Conservation (phyloP, 345 rosid species). For the Clausena lansium region DNA sequence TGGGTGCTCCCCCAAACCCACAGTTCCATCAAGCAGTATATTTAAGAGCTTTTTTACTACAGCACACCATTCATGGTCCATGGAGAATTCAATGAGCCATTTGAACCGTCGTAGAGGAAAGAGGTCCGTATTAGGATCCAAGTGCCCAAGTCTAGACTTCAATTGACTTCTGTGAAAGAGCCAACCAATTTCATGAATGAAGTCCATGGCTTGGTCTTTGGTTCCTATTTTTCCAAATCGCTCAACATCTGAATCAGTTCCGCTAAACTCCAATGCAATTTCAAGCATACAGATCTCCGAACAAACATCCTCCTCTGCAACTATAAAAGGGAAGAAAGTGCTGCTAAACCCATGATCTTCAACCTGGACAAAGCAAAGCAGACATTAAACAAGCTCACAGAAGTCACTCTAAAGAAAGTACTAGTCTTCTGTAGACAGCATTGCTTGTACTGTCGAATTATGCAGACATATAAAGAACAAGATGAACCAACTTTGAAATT, state of each 20-base stretch:
- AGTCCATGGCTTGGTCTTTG: conserved; percentile 78
- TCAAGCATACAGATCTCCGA: conserved; percentile 85
- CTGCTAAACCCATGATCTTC: conserved; percentile 87
- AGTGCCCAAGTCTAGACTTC: conserved; percentile 51
- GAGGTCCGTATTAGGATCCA: conserved; percentile 57
- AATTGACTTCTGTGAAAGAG: conserved; percentile 83
- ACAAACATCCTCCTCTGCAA: conserved; percentile 82
- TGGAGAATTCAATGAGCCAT: conserved; percentile 90
- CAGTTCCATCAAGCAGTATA: conserved; percentile 61
- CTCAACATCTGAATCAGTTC: conserved; percentile 40
- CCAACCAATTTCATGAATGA: conserved; percentile 98
- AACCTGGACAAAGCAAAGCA: conserved; percentile 55
- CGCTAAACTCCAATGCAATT: conserved; percentile 54
- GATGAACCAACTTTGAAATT: background rate
- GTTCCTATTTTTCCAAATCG: conserved; percentile 36
- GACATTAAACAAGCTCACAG: conserved; percentile 6
- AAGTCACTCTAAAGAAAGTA: conserved; percentile 8
- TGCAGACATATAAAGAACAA: background rate
- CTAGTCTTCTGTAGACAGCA: background rate
- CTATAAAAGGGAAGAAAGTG: conserved; percentile 94
- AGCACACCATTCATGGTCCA: conserved; percentile 97
- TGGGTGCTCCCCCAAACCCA: conserved; percentile 58
- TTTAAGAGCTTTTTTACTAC: conserved; percentile 81
- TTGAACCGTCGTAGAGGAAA: conserved; percentile 76
- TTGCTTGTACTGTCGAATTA: background rate